Evolutionary conservation across 139 green algal species (phyloP).

Genomic region (Chlorella sp.): DNA sequence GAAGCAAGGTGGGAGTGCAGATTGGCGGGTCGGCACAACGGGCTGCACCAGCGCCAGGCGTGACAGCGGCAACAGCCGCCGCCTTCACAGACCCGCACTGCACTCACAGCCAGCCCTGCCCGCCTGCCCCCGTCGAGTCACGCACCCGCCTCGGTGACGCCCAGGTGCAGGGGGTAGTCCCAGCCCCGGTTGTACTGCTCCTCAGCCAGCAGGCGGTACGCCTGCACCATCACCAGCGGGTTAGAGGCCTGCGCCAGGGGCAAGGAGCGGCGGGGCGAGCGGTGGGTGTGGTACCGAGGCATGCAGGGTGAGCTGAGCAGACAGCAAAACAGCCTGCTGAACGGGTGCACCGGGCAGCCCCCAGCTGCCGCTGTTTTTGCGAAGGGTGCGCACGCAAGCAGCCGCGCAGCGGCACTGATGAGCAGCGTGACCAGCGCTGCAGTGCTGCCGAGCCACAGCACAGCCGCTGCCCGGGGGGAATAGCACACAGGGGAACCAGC

Average conservation of each 20-base stretch:
- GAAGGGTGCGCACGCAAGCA: neutral
- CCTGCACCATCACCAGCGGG: slow-evolving; percentile 96
- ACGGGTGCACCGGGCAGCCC: too few species aligned
- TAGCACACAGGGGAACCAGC: too few species aligned
- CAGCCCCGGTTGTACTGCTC: slow-evolving; percentile 93
- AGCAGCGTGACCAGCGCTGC: neutral
- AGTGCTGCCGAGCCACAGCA: slow-evolving; percentile 39
- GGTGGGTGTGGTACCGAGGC: too few species aligned
- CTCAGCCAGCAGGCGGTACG: slow-evolving; percentile 94
- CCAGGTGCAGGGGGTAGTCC: slow-evolving; percentile 98
- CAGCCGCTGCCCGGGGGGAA: too few species aligned
- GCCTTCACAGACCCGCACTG: neutral
- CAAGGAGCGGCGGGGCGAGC: too few species aligned
- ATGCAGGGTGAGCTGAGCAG: too few species aligned
- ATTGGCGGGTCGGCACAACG: too few species aligned
- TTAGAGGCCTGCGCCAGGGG: slow-evolving; percentile 84
- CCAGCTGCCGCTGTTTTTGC: neutral
- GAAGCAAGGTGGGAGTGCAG: neutral
- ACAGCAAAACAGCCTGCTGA: too few species aligned
- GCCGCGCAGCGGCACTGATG: neutral
- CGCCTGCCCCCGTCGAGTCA: neutral
- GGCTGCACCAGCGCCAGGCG: neutral
- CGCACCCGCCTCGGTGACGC: slow-evolving; percentile 79
- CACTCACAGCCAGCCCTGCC: neutral
- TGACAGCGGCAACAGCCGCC: neutral